Evolutionary conservation across 1,284 basidiomycete species (phyloP).

Genomic region (Microstroma glucosiphilum): DNA sequence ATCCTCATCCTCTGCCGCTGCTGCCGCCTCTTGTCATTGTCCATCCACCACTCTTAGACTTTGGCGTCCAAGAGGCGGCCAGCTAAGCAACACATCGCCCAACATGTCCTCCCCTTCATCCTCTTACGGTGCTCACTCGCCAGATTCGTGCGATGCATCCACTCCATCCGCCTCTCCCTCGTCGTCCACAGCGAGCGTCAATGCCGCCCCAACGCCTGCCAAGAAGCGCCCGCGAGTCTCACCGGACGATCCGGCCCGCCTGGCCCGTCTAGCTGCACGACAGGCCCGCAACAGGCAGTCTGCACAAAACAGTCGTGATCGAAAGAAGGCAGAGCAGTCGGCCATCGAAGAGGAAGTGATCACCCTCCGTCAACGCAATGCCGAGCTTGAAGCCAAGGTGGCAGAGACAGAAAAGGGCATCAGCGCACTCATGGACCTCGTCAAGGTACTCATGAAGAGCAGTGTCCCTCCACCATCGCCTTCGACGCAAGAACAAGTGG

Average conservation of each 20-base stretch:
- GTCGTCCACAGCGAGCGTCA: no score
- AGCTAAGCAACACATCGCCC: no score
- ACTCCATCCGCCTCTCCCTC: no score
- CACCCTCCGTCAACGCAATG: conserved; percentile 29
- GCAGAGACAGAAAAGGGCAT: conserved; percentile 14
- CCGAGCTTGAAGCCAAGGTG: conserved; percentile 25
- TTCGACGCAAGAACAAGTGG: neutral
- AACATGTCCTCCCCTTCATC: no score
- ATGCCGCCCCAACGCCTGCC: neutral
- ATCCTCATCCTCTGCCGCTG: no score
- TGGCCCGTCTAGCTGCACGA: conserved; percentile 41
- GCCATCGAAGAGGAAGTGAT: conserved; percentile 34
- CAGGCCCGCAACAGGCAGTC: conserved; percentile 48
- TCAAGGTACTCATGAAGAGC: conserved; percentile 20
- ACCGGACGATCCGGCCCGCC: conserved; percentile 39
- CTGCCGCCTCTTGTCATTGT: no score
- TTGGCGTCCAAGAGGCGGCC: no score
- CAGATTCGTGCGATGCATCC: no score
- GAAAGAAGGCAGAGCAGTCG: conserved; percentile 43
- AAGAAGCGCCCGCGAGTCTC: neutral
- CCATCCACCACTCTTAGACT: no score
- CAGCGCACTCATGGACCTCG: conserved; percentile 19
- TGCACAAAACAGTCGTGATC: conserved; percentile 45
- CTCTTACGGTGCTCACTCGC: no score
- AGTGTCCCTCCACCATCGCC: neutral